Evolutionary conservation across 2,329 filamentous ascomycete genomes (phyloP), one percentile per base, ranked within the genome.

Genomic region (Epichloe coenophiala): DNA sequence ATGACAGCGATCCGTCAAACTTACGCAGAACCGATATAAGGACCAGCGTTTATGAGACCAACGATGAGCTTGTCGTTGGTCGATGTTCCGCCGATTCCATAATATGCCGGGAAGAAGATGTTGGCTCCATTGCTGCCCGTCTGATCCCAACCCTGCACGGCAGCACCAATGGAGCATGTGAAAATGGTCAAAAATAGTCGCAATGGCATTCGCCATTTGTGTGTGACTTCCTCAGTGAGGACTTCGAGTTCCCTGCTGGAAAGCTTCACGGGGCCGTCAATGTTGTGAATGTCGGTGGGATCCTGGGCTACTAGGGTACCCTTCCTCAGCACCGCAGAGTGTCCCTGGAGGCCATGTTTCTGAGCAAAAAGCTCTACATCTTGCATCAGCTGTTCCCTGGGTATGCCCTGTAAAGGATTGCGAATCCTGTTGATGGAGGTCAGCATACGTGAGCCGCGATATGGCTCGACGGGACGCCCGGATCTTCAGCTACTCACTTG

Each of bases 131-230:
- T 81, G 53, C 69, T 68, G 47, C 77, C 80, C 12, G 80, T 83
- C 63, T 83, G 65, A 58, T 84, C 80, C 80, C 80, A 84, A 13
- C 81, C 80, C 57, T 81, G 78, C 23, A 84, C 79, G 12, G 81
- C 81, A 31, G 82, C 82, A 50, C 80, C 82, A 47, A 86, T 76
- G 43, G 82, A 84, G 63, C 80, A 84, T 13, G 80, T 75, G 3
- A 75, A 69, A 54, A 87, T 84, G 36, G 83, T 84, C 54, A 82
- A 73, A 68, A 80, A 83, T 5, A 87, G 69, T 56, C 74, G 74
- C 57, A 59, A 66, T 0, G 83, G 80, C 53, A 83, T 75, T 51
- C 74, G 71, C 79, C 83, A 87, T 58, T 79, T 81, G 71, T 87
- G 81, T 5, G 74, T 69, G 44, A 73, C 66, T 62, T 87, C 83